These are phyloP conservation scores for Hondaea fermentalgiana DNA, from an alignment of 108 stramenopile species.

Conservation along the genomic window DNA sequence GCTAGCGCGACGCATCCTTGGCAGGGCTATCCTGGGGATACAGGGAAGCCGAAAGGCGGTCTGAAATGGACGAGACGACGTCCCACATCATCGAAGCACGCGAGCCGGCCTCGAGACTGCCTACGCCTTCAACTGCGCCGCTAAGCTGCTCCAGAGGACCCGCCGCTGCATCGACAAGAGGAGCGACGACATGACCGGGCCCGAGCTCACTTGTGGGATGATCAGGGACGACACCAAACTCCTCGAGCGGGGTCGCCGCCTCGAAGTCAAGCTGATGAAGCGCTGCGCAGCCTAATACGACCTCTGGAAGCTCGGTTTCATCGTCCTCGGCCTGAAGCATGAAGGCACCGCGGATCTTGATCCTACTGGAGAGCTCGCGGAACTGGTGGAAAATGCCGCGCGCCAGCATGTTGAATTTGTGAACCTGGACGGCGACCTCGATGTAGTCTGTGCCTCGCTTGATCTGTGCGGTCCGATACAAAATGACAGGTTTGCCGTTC, in stretches of 20 bases:
- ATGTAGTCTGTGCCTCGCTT: not conserved
- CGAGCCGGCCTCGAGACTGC: too few relatives aligned
- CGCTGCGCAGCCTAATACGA: not conserved
- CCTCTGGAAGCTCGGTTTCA: not conserved
- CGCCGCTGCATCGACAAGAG: too few relatives aligned
- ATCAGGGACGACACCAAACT: too few relatives aligned
- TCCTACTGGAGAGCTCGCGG: not conserved
- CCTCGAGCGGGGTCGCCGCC: not conserved
- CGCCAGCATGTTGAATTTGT: not conserved
- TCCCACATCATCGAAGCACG: too few relatives aligned
- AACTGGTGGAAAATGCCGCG: not conserved
- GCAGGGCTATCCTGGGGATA: too few relatives aligned
- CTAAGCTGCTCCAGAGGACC: too few relatives aligned
- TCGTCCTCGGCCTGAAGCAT: not conserved
- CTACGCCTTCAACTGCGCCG: too few relatives aligned
- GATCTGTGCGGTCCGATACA: not conserved
- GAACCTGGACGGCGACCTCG: not conserved
- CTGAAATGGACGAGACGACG: too few relatives aligned
- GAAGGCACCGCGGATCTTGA: not conserved
- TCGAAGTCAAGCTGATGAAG: not conserved
- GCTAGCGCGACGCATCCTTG: too few relatives aligned
- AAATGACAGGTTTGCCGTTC: not conserved
- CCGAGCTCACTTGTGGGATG: too few relatives aligned
- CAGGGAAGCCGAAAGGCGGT: too few relatives aligned
- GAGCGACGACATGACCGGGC: too few relatives aligned